Base-by-base conservation (phyloP, 1,139 yeast species). In the Scheffersomyces stambukii region DNA sequence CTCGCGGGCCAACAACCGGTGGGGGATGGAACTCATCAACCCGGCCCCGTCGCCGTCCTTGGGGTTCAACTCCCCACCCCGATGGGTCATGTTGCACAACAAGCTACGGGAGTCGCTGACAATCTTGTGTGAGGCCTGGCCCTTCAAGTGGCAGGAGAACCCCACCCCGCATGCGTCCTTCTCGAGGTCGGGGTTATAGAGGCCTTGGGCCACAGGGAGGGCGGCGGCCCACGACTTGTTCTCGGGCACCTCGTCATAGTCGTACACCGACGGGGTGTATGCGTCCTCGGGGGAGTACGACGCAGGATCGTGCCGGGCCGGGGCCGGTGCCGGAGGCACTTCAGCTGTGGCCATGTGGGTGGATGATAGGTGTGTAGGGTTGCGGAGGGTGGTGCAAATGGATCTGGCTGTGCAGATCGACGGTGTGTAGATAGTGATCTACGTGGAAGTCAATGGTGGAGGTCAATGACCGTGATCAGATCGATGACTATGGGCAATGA, bases 31-130 rank as follows among this genome's bases (percentile, higher is more conserved):
- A 30, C 93, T 77, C 74, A 91, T 77, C 39, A 91, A 88, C 57
- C 98, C 98, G 23, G 98, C 98, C 61, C 98, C 98, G 56, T 91
- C 98, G 60, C 98, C 98, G 54, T 91, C 96, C 49, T 89, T 77
- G 16, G 97, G 95, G 53, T 88, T 95, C 26, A 94, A 78, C 40
- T 89, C 96, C 27, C 98, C 98, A 53, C 98, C 98, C 64, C 98
- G 77, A 59, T 91, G 98, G 40, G 96, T 84, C 97, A 91, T 91
- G 61, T 91, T 91, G 67, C 97, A 89, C 37, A 91, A 77, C 52
- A 91, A 69, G 51, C 75, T 77, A 45, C 78, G 70, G 24, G 96
- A 96, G 62, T 91, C 97, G 25, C 94, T 80, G 37, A 91, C 91
- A 43, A 89, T 88, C 56, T 89, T 88, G 66, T 91, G 98, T 29